Conservation (phyloP, 768 basidiomycete species). For the Russula dissimulans region DNA sequence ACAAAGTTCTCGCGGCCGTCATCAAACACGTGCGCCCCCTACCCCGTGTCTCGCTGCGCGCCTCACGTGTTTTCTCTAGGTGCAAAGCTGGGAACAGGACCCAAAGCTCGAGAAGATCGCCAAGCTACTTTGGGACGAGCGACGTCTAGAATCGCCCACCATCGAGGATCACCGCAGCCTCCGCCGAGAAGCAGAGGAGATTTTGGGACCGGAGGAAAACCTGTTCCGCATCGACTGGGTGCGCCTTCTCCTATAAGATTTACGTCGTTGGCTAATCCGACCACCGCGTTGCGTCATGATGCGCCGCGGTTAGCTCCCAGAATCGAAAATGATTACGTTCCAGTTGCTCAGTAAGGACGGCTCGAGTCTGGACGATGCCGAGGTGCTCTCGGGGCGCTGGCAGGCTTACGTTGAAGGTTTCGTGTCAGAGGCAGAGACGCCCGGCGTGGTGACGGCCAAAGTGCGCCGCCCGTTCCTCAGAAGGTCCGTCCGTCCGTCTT, state of each 20-base stretch:
- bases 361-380: slow-evolving; percentile 63
- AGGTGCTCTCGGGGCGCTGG: slow-evolving; percentile 70
- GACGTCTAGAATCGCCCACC: slow-evolving; percentile 47
- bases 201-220: slow-evolving; percentile 68
- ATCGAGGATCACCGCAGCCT: slow-evolving; percentile 65
- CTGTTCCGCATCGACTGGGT: slow-evolving; percentile 80
- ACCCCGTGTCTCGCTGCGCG: neutral
- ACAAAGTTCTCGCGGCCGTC: slow-evolving; percentile 80
- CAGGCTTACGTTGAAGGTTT: slow-evolving; percentile 71
- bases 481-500: slow-evolving; percentile 35
- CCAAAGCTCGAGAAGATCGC: slow-evolving; percentile 63
- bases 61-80: slow-evolving; percentile 27
- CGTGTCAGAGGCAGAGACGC: slow-evolving; percentile 51
- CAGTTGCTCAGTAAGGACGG: slow-evolving; percentile 78
- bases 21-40: slow-evolving; percentile 68
- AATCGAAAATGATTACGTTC: slow-evolving; percentile 56
- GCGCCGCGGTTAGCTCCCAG: slow-evolving; percentile 41
- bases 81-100: slow-evolving; percentile 61
- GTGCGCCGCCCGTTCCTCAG: slow-evolving; percentile 55
- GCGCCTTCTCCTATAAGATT: slow-evolving; percentile 20
- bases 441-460: slow-evolving; percentile 40
- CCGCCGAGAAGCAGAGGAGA: slow-evolving; percentile 57
- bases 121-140: slow-evolving; percentile 60
- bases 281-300: neutral
- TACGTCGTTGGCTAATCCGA: neutral